Base-by-base conservation (phyloP, 192 early-diverging fungal genomes). In the Entomortierella chlamydospora region DNA sequence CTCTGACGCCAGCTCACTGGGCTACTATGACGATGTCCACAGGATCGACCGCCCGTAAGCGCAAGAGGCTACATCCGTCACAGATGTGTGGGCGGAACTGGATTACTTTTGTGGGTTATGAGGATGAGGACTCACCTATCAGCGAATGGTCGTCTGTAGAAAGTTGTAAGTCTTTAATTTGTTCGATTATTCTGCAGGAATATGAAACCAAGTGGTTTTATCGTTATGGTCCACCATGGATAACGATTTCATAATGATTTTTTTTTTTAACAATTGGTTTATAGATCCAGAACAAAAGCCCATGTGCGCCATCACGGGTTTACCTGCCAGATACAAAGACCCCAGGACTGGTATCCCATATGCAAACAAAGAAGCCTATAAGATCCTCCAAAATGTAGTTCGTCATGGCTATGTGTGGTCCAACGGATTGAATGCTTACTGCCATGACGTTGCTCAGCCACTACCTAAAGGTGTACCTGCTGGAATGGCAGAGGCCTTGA, bases 291-390 rank as follows among this genome's bases (percentile, higher is more conserved):
- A 83, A 18, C 47, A 50, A 30, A 71, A 80, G 22, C 71, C 80
- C 2, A 31, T 81, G 5, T 93, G 91, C 59, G 86, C 83, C 12
- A 83, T 93, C 45, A 92, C 91, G 9, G 91, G 91, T 10, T 68
- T 86, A 29, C 69, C 72, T 10, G 91, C 91, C 15, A 83, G 79
- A 28, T 93, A 91, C 70, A 73, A 81, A 34, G 89, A 92, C 59
- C 91, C 91, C 0, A 61, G 30, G 11, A 89, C 86, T 18, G 68
- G 70, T 1, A 76, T 91, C 17, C 91, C 91, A 0, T 93, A 89
- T 56, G 86, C 88, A 11, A 90, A 86, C 53, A 79, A 82, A 42
- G 83, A 89, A 3, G 88, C 91, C 9, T 92, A 88, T 79, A 65
- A 53, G 10, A 83, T 78, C 18, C 56, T 93, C 1, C 64, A 85